Evolutionary conservation across 305 asterid genomes (phyloP).

Genomic region (Galium porrigens): DNA sequence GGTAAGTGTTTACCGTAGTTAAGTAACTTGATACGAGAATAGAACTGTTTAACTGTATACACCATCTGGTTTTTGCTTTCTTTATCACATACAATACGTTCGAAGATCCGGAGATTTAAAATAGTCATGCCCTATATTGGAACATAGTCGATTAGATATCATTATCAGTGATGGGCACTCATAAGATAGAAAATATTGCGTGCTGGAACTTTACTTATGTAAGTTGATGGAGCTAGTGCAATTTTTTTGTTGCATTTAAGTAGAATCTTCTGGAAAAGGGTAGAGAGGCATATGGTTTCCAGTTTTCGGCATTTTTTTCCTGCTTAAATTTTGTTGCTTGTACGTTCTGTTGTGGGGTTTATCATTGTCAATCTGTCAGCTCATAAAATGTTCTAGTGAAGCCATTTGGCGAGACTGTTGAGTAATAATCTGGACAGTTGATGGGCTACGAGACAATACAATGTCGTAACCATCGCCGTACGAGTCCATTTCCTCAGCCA

Average conservation of each 20-base stretch:
- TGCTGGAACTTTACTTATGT: background rate
- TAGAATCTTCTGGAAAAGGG: background rate
- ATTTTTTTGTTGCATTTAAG: background rate
- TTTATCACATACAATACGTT: background rate
- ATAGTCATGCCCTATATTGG: background rate
- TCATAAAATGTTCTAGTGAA: slow-evolving; percentile 3
- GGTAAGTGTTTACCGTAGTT: background rate
- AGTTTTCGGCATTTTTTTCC: background rate
- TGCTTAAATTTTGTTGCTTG: background rate
- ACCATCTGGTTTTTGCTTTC: background rate
- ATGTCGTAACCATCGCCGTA: slow-evolving; percentile 31
- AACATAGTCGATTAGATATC: background rate
- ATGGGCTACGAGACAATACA: slow-evolving; percentile 24
- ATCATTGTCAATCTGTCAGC: background rate
- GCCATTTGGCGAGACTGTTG: slow-evolving; percentile 32
- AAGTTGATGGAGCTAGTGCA: background rate
- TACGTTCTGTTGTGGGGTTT: background rate
- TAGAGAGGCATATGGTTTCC: background rate
- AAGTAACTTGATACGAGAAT: background rate
- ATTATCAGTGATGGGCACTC: background rate
- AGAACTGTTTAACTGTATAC: background rate
- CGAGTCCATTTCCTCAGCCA: slow-evolving; percentile 31
- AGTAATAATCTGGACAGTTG: slow-evolving; percentile 24
- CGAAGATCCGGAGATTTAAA: background rate
- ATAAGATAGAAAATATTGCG: background rate